Conservation (phyloP, 495 filamentous ascomycete species). For the Mycothermus thermophilus region DNA sequence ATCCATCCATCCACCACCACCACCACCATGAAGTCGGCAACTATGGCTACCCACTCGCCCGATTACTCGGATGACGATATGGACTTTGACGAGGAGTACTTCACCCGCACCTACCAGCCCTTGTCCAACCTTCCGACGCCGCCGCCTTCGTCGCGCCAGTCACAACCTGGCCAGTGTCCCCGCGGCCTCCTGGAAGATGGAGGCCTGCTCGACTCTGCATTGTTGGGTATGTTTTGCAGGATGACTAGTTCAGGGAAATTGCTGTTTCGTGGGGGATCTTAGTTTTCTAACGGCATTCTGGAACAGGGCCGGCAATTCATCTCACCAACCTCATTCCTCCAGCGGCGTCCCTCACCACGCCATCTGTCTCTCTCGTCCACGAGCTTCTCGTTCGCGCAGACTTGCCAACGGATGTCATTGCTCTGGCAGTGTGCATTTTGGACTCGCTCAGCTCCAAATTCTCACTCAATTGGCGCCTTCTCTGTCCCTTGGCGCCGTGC, state of each 20-base stretch:
- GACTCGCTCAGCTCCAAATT: constrained; percentile 43
- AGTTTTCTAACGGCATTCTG: constrained; percentile 1
- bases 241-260: too few relatives aligned
- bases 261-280: too few relatives aligned
- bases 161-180: constrained; percentile 27
- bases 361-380: constrained; percentile 38
- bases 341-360: constrained; percentile 34
- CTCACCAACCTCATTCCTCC: constrained; percentile 42
- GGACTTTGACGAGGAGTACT: constrained; percentile 40
- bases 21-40: background rate
- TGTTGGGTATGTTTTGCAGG: constrained; percentile 39
- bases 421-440: constrained; percentile 40
- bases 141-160: constrained; percentile 35
- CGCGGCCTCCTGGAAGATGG: constrained; percentile 28
- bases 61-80: constrained; percentile 32
- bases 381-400: constrained; percentile 36
- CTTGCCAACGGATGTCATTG: constrained; percentile 36
- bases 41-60: constrained; percentile 15
- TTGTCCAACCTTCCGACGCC: constrained; percentile 48
- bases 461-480: constrained; percentile 37
- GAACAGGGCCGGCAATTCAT: constrained; percentile 39
- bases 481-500: constrained; percentile 26
- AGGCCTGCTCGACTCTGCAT: constrained; percentile 25
- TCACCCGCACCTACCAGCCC: constrained; percentile 42
- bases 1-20: too few relatives aligned